A percentile compares a stretch with the other conserved stretches of the same genome.
Conservation (phyloP, 2,329 filamentous ascomycete species). For the Orbilia brochopaga region DNA sequence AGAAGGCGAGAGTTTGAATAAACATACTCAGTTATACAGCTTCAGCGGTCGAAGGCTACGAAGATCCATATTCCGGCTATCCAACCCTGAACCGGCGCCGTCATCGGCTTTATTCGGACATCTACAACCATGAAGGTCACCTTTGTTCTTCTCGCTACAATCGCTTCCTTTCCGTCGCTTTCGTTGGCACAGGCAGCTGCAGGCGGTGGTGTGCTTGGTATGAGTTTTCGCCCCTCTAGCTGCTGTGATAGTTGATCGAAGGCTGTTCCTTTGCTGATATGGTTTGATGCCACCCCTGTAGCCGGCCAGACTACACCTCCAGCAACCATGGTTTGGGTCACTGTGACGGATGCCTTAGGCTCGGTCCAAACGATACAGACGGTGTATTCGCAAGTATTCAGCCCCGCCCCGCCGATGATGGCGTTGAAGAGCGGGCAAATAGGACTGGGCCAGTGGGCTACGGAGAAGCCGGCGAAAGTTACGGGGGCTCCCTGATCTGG, state of each 20-base stretch:
- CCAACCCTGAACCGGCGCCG: not conserved
- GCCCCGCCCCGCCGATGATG: slow-evolving; percentile 21
- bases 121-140: slow-evolving; percentile 27
- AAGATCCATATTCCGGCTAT: not conserved
- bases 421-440: slow-evolving; percentile 41
- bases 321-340: slow-evolving; percentile 46
- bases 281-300: not conserved
- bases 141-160: slow-evolving; percentile 5
- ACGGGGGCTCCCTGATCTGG: slow-evolving; percentile 6
- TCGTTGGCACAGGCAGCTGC: slow-evolving; percentile 39
- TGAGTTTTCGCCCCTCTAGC: not conserved
- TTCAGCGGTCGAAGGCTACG: not conserved
- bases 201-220: slow-evolving; percentile 47
- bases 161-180: slow-evolving; percentile 30
- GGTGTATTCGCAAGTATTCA: slow-evolving; percentile 40
- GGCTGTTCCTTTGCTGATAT: not conserved
- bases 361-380: slow-evolving; percentile 34
- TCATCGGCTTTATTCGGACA: not conserved
- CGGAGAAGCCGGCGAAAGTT: slow-evolving; percentile 18
- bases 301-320: slow-evolving; percentile 13
- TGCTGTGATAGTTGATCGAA: not conserved
- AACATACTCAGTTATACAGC: too few relatives aligned
- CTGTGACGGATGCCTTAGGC: slow-evolving; percentile 39
- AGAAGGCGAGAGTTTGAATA: too few relatives aligned
- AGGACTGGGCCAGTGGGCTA: slow-evolving; percentile 35